Evolutionary conservation across 805 yeast genomes (phyloP), one percentile per base, ranked within the genome.

Genomic region (Maudiozyma turicensis): DNA sequence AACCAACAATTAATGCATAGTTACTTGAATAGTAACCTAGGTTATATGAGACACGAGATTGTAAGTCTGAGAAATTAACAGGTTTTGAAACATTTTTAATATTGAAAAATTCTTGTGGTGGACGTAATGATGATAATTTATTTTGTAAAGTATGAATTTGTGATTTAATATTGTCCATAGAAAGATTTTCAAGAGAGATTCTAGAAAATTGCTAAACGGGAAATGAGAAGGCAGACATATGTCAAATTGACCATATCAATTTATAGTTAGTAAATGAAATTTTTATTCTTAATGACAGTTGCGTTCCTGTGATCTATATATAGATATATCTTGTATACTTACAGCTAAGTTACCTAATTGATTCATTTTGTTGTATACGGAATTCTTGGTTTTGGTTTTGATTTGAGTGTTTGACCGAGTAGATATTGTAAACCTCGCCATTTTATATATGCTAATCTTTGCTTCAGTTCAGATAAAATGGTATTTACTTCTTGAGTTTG

Each of bases 101-200:
- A 65, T 93, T 97, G 63, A 93, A 87, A 65, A 93, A 93, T 66
- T 93, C 99, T 67, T 84, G 93, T 40, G 95, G 90, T 37, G 97
- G 87, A 63, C 86, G 83, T 52, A 93, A 67, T 59, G 85, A 78
- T 44, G 93, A 69, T 53, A 89, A 72, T 54, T 82, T 78, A 38
- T 74, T 61, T 62, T 84, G 87, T 45, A 91, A 57, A 3, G 81
- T 58, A 32, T 67, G 70, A 26, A 80, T 68, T 54, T 78, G 82
- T 40, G 63, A 62, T 68, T 73, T 62, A 49, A 66, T 53, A 30
- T 58, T 55, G 15, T 66, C 69, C 35, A 62, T 35, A 2, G 70
- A 64, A 8, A 66, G 45, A 44, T 59, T 62, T 38, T 64, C 49
- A 7, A 43, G 55, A 14, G 66, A 56, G 45, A 61, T 59, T 46